Evolutionary conservation across 208 protist species (phyloP).

Genomic region (Acanthamoeba sp.): DNA sequence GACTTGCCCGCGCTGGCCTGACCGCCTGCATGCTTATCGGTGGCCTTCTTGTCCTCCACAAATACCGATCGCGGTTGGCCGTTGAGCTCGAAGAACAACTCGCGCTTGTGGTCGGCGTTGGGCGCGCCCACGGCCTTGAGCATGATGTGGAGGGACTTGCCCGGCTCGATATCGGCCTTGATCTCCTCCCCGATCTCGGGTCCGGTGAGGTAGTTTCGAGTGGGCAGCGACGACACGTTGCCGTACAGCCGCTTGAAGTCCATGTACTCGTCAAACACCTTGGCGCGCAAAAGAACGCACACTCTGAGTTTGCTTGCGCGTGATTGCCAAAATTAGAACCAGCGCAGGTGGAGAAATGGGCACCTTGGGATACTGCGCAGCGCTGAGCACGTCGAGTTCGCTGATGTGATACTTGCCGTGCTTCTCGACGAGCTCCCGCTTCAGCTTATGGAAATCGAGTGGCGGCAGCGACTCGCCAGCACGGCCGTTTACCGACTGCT

Average conservation of each 20-base stretch:
- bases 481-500: conserved; percentile 80
- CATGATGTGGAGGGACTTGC: conserved; percentile 86
- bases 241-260: conserved; percentile 85
- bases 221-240: conserved; percentile 86
- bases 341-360: not conserved
- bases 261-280: conserved; percentile 90
- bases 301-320: not conserved
- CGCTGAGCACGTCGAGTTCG: conserved; percentile 87
- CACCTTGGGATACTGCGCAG: conserved; percentile 86
- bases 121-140: conserved; percentile 78
- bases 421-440: conserved; percentile 78
- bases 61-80: conserved; percentile 86
- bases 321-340: not conserved
- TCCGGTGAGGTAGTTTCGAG: conserved; percentile 81
- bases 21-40: not conserved
- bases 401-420: conserved; percentile 74
- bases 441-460: conserved; percentile 87
- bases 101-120: conserved; percentile 76
- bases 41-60: conserved; percentile 84
- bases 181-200: conserved; percentile 82
- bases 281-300: too few relatives aligned
- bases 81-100: conserved; percentile 90
- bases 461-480: conserved; percentile 85
- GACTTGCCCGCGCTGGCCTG: not conserved
- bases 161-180: conserved; percentile 84